Base-by-base conservation (phyloP, 2,329 filamentous ascomycete species). In the Penicillium sp. region DNA sequence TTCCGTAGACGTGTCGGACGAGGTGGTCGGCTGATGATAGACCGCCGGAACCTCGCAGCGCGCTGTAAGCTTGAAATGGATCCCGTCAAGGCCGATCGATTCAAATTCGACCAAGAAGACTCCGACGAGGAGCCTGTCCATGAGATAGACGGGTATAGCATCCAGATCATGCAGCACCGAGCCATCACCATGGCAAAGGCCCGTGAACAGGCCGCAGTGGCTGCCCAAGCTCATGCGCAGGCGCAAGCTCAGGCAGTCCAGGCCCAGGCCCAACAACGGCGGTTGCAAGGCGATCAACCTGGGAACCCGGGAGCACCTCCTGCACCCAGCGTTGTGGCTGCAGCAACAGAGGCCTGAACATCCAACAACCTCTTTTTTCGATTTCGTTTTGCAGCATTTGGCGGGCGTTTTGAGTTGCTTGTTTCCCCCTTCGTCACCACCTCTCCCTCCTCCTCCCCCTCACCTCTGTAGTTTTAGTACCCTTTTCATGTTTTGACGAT, bases 31-130 rank as follows among this genome's bases (percentile, higher is more conserved):
- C 74, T 96, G 63, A 91, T 92, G 83, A 90, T 97, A 63, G 94
- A 97, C 75, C 87, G 92, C 65, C 86, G 89, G 64, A 86, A 88
- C 53, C 78, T 91, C 69, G 82, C 78, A 59, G 72, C 82, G 42
- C 82, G 78, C 49, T 73, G 70, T 66, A 77, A 76, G 78, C 56
- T 77, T 73, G 69, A 75, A 18, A 63, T 73, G 64, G 75, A 78
- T 61, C 75, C 71, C 73, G 73, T 67, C 74, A 81, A 79, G 48
- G 75, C 81, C 54, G 89, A 93, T 69, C 84, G 87, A 58, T 96
- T 89, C 83, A 95, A 92, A 75, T 96, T 90, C 75, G 90, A 95
- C 68, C 87, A 88, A 25, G 90, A 96, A 65, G 90, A 92, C 58
- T 88, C 88, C 59, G 90, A 92, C 50, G 89, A 92, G 54, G 84